Evolutionary conservation across 2,329 filamentous ascomycete species (phyloP).

Genomic region (Curvularia lunata): DNA sequence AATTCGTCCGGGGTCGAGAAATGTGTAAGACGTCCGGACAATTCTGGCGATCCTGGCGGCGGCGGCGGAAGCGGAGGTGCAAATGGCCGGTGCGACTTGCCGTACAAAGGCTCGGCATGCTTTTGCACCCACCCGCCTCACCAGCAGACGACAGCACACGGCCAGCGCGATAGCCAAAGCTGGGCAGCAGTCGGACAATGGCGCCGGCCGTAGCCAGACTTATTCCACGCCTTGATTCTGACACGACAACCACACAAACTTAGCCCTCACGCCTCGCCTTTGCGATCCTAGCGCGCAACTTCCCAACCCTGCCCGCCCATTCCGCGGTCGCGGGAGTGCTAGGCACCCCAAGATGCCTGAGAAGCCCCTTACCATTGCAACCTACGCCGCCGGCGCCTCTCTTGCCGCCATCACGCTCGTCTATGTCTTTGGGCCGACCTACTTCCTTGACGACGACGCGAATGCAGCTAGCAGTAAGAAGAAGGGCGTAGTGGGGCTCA

Average conservation of each 20-base stretch:
- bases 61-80: constrained; percentile 28
- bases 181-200: constrained; percentile 39
- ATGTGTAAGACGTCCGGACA: constrained; percentile 22
- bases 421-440: constrained; percentile 98
- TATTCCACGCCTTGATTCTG: constrained; percentile 5
- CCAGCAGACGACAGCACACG: constrained; percentile 38
- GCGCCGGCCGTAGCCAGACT: constrained; percentile 20
- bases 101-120: constrained; percentile 26
- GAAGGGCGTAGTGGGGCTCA: constrained; percentile 84
- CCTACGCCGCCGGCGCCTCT: constrained; percentile 93
- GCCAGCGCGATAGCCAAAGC: constrained; percentile 27
- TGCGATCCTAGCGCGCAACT: constrained; percentile 22
- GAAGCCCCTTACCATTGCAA: constrained; percentile 80
- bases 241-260: constrained; percentile 4
- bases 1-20: constrained; percentile 17
- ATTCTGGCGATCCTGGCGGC: constrained; percentile 40
- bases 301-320: constrained; percentile 27
- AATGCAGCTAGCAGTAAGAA: constrained; percentile 70
- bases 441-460: constrained; percentile 85
- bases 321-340: constrained; percentile 29
- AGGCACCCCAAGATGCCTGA: constrained; percentile 70
- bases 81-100: constrained; percentile 28
- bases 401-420: constrained; percentile 93
- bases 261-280: constrained; percentile 19
- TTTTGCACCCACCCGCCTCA: constrained; percentile 25